Evolutionary conservation across 495 filamentous ascomycete genomes (phyloP), one percentile per base, ranked within the genome.

Genomic region (Daldinia caldariorum): DNA sequence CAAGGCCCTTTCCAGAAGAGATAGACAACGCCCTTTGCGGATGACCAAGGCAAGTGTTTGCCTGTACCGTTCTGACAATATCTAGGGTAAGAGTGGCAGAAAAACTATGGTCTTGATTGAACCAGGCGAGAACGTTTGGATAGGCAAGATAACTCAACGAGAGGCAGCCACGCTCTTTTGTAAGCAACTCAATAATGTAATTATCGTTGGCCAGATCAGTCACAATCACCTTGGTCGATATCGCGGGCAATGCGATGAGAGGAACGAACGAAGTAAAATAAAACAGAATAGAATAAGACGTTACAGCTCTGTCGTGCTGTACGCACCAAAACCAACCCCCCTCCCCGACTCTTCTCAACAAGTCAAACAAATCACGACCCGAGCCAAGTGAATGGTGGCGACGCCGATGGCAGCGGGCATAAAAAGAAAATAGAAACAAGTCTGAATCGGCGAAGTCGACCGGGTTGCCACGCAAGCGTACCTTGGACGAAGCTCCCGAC

Each of bases 41-140:
- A 20, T 50, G 22, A 55, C 61, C 22, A 32, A 53, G 29, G 49
- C 49, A 53, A 53, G 29, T 10, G 49, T 32, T 26, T 32, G 13
- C 13, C 12, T 31, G 22, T 53, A 7, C 49, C 31, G 22, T 35
- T 13, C 20, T 8, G 32, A 35, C 51, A 32, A 55, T 26, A 38
- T 13, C n/a, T n/a, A n/a, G n/a, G 22, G 55, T 47, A 63, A 39
- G 61, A 69, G 22, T 54, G 51, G 38, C 8, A 8, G 49, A 8
- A 14, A 14, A 35, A 22, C 39, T 18, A 38, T 9, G 26, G 35
- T 29, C 13, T 50, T 57, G 12, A 10, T 47, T 22, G 22, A 47
- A 47, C 16, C 20, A 22, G 16, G 2, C 10, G 43, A 47, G 43
- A 47, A 22, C 43, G 20, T 16, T 22, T 18, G 9, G 43, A 12